Evolutionary conservation across 139 green algal species (phyloP), one percentile per base, ranked within the genome.

Genomic region (Prasinococcaceae sp.): DNA sequence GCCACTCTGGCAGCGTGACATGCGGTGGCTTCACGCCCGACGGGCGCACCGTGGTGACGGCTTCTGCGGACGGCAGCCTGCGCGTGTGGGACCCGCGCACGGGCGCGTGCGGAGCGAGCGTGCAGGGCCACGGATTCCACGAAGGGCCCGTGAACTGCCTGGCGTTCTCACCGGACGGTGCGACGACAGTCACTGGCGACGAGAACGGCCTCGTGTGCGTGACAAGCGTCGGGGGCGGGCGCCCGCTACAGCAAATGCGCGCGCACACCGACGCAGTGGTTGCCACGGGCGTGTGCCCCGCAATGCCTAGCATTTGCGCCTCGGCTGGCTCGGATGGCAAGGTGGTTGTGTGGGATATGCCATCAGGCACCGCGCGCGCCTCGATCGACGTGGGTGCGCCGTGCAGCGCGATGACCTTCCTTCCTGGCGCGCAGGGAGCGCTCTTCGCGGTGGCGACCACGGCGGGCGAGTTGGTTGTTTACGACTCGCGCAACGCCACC

Each of bases 21-120:
- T 88, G 77, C 40, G 90, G 89, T 25, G 28, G 41, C 1, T 97
- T 97, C 66, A 84, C 84, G 0, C 74, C 81, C 3, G 89, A 97
- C 26, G 59, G 66, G 45, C 83, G 82, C 48, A 1, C 35, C 6
- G 61, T 92, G n/a, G 74, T 92, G 3, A 93, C 79, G 2, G 83
- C 68, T 10, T 84, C 82, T 20, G 79, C 73, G 1, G 85, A 95
- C 62, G 61, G 60, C 30, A 77, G 55, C 14, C 49, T 96, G 39
- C 61, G 79, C 1, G 70, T 84, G 41, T 94, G 86, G 84, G 79
- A 84, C 58, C 82, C 84, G 4, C 79, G 79, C 35, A 90, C 69
- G 1, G 86, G 81, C 2, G 72, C 78, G 43, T 90, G 82, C 69
- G 73, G 32, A 0, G 80, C 35, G 26, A 44, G 25, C 6, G 30